Evolutionary conservation across 208 protist genomes (phyloP), one percentile per base, ranked within the genome.

Genomic region (Crithidia fasciculata): DNA sequence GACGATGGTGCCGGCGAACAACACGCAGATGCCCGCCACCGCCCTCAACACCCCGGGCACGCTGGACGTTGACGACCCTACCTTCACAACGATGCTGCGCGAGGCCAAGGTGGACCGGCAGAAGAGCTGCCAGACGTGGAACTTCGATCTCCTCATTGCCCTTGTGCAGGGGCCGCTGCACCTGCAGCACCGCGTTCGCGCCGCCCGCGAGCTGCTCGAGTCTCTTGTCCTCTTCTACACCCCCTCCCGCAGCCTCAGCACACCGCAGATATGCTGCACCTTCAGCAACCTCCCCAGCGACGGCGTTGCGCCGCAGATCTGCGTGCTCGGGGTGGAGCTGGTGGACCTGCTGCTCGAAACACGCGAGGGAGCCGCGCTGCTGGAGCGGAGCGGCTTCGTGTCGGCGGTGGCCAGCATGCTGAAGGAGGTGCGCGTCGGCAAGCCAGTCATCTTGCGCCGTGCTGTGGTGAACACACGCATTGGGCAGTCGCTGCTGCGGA

Each of bases 261-360:
- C 63, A 45, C 12, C 63, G 37, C 63, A 74, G 56, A 87, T 80
- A n/a, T 85, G 84, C 39, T 72, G 74, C 61, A 85, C 77, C 40
- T 96, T 96, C 66, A 74, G 75, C 28, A 81, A 81, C 15, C 72
- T 95, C 41, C 67, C 62, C 5, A 47, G 68, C 8, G 76, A 88
- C 36, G 69, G 89, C 44, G 80, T 69, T 9, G 80, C 85, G 2
- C 76, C 83, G 52, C 69, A 86, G 64, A 73, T 96, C 62, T 93
- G 88, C 72, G 60, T 82, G 28, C 81, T 94, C 43, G 89, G 89
- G 39, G 62, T 95, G 43, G 84, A 81, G 74, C 80, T 96, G 64
- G 44, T 95, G n/a, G 88, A 93, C 63, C 73, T 94, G 36, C 85
- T 96, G 47, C 88, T 95, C 15, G 81, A 85, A 69, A 87, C 88